Evolutionary conservation across 805 yeast genomes (phyloP).

Genomic region (Candida jianshihensis): DNA sequence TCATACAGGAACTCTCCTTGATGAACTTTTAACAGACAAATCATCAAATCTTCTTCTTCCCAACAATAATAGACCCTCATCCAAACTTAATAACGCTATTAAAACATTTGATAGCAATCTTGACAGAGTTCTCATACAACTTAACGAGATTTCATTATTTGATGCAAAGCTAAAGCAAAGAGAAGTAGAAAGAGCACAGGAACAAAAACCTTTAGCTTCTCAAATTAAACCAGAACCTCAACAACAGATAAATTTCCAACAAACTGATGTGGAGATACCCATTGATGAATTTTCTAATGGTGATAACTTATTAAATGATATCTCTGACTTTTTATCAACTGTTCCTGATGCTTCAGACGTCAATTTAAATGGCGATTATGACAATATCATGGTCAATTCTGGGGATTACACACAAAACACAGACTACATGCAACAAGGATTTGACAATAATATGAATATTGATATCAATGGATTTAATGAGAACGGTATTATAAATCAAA

Average conservation of each 20-base stretch:
- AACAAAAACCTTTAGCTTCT: conserved; percentile 2
- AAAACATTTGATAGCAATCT: conserved; percentile 14
- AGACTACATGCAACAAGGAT: too few relatives aligned
- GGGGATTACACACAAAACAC: too few relatives aligned
- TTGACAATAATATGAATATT: conserved; percentile 5
- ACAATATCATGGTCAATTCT: conserved; percentile 18
- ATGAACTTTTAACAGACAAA: conserved; percentile 16
- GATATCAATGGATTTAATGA: conserved; percentile 1
- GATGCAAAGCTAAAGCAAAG: conserved; percentile 13
- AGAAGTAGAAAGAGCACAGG: conserved; percentile 10
- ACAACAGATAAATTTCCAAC: conserved; percentile 2
- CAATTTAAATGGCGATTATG: conserved; percentile 18
- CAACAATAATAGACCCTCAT: conserved; percentile 7
- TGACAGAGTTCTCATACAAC: conserved; percentile 18
- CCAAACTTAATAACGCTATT: conserved; percentile 11
- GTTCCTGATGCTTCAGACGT: conserved; percentile 26
- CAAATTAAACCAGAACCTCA: conserved; percentile 1
- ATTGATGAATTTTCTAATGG: conserved; percentile 9
- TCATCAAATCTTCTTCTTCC: conserved; percentile 18
- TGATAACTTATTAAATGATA: conserved; percentile 20
- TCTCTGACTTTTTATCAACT: conserved; percentile 21
- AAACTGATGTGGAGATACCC: background rate
- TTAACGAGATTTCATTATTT: conserved; percentile 17
- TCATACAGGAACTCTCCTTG: conserved; percentile 17
- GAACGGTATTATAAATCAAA: conserved; percentile 2